Conservation (phyloP, 2,329 filamentous ascomycete genomes). For the Colletotrichum shisoi region DNA sequence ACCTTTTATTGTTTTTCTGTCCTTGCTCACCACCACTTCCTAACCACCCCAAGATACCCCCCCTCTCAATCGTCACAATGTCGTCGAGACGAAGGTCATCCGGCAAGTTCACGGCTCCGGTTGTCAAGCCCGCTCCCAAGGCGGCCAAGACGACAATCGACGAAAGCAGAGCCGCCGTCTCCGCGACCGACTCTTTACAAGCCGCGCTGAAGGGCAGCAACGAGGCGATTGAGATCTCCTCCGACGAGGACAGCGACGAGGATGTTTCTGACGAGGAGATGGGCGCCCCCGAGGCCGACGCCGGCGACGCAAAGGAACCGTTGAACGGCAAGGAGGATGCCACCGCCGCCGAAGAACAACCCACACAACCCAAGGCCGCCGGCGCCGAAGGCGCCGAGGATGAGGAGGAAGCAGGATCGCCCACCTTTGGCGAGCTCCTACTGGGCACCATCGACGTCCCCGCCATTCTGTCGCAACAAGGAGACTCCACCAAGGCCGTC, state of each 20-base stretch:
- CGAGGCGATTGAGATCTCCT: constrained; percentile 66
- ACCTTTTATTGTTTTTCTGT: background rate
- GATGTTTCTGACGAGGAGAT: constrained; percentile 56
- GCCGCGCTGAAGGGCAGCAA: constrained; percentile 46
- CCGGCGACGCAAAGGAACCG: constrained; percentile 32
- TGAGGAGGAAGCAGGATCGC: constrained; percentile 58
- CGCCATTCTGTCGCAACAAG: constrained; percentile 60
- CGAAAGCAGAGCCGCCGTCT: constrained; percentile 65
- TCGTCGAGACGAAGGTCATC: constrained; percentile 69
- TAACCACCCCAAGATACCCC: constrained; percentile 14
- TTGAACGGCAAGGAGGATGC: constrained; percentile 43
- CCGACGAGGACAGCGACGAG: constrained; percentile 60
- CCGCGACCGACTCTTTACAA: constrained; percentile 52
- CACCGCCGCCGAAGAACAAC: constrained; percentile 37
- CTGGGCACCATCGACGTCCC: constrained; percentile 80
- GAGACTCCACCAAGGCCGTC: constrained; percentile 44
- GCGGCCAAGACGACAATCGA: constrained; percentile 61
- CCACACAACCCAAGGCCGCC: constrained; percentile 45
- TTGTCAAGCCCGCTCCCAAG: constrained; percentile 63
- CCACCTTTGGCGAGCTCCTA: constrained; percentile 88
- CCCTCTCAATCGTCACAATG: constrained; percentile 53
- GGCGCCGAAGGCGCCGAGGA: constrained; percentile 49
- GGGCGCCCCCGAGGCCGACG: constrained; percentile 42
- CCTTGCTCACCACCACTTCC: background rate
- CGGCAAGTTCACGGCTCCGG: constrained; percentile 64